These are phyloP conservation scores for Deakozyma indianensis DNA, from an alignment of 805 yeast genomes.

Conservation along the genomic window DNA sequence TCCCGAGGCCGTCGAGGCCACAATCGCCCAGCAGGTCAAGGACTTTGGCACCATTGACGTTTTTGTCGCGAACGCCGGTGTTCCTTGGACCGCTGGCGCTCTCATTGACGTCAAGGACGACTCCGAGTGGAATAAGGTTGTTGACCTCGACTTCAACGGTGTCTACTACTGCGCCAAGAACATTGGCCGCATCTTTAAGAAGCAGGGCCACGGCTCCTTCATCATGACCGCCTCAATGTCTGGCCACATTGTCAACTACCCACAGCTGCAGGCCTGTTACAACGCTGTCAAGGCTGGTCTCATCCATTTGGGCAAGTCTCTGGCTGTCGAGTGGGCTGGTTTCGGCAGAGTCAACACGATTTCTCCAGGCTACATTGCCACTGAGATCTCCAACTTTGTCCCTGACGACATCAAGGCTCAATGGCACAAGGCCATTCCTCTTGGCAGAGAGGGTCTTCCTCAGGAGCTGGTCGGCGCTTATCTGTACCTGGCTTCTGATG, in stretches of 20 bases:
- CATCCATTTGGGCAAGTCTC: constrained; percentile 56
- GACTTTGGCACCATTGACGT: constrained; percentile 75
- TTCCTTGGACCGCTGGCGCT: constrained; percentile 63
- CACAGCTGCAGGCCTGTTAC: constrained; percentile 76
- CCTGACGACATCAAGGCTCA: constrained; percentile 29
- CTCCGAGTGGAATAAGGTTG: constrained; percentile 54
- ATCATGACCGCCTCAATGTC: constrained; percentile 84
- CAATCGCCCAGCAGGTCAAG: constrained; percentile 34
- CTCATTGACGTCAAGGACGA: constrained; percentile 34
- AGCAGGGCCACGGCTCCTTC: constrained; percentile 63
- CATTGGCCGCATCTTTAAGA: constrained; percentile 57
- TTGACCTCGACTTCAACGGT: constrained; percentile 66
- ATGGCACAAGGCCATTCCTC: constrained; percentile 43
- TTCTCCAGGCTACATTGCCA: constrained; percentile 76
- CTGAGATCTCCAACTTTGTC: constrained; percentile 43
- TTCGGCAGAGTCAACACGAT: constrained; percentile 75
- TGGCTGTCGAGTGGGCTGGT: constrained; percentile 82
- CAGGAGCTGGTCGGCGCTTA: constrained; percentile 70
- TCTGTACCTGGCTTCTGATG: constrained; percentile 66
- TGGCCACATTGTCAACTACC: constrained; percentile 74
- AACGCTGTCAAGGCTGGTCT: constrained; percentile 82
- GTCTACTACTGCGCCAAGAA: constrained; percentile 67
- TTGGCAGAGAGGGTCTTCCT: constrained; percentile 65
- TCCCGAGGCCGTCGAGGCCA: constrained; percentile 32
- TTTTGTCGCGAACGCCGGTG: constrained; percentile 84